A percentile compares a stretch with the other conserved stretches of the same genome.
Conservation (phyloP, 208 protist genomes). For the Crithidia brevicula region DNA sequence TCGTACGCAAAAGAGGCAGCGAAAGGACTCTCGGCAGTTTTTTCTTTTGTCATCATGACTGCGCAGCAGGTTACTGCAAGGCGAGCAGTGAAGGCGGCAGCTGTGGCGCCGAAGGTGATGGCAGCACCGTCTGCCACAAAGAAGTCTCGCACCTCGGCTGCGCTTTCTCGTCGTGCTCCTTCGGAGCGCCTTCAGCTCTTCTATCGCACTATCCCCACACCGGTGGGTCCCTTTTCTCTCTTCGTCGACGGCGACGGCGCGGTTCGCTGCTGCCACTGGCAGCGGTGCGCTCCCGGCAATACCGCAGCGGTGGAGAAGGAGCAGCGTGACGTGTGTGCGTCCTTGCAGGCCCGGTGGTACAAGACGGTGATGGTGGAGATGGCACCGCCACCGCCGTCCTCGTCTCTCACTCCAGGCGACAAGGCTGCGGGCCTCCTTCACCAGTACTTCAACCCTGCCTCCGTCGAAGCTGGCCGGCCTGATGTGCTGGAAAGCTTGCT, state of each 20-base stretch:
- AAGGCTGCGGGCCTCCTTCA: conserved; percentile 34
- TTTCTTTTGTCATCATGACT: conserved; percentile 5
- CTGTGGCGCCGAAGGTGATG: not conserved
- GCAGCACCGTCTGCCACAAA: not conserved
- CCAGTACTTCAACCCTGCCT: conserved; percentile 42
- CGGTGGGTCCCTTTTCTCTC: conserved; percentile 56
- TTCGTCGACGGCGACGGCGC: conserved; percentile 59
- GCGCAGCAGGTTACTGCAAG: not conserved
- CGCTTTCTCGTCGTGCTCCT: not conserved
- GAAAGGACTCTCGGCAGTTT: too few relatives aligned
- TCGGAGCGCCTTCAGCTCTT: conserved; percentile 36
- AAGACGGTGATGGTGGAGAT: conserved; percentile 10
- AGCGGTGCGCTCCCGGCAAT: conserved; percentile 17
- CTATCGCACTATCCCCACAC: conserved; percentile 46
- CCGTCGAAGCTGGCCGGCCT: conserved; percentile 11
- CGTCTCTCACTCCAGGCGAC: conserved; percentile 18
- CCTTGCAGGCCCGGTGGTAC: conserved; percentile 38
- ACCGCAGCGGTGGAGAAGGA: conserved; percentile 20
- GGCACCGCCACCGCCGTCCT: not conserved
- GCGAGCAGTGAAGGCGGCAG: not conserved
- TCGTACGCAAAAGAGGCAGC: too few relatives aligned
- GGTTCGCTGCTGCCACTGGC: conserved; percentile 63
- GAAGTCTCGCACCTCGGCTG: not conserved
- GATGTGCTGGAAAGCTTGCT: conserved; percentile 42
- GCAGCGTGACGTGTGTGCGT: conserved; percentile 22